These are phyloP conservation scores for Nicotiana sylvestris DNA, from an alignment of 257 asterid species.

Conservation along the genomic window DNA sequence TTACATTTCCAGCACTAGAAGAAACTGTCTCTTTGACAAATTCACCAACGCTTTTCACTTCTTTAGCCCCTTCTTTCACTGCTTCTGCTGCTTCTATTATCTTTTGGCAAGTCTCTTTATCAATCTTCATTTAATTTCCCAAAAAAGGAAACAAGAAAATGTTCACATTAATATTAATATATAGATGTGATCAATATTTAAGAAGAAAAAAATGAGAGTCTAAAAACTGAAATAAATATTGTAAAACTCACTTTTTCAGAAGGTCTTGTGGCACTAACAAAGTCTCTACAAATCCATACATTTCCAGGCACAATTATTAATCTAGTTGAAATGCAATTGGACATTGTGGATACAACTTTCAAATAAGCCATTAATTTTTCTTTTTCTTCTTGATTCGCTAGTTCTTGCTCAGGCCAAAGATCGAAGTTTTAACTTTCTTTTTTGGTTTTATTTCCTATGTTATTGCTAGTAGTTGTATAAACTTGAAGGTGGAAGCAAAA, in stretches of 20 bases:
- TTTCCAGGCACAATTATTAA: conserved; percentile 15
- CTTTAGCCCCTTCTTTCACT: conserved; percentile 63
- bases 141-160: neutral
- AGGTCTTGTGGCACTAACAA: conserved; percentile 47
- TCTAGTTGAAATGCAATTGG: conserved; percentile 25
- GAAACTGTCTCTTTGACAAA: conserved; percentile 35
- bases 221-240: neutral
- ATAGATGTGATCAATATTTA: neutral
- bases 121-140: conserved; percentile 28
- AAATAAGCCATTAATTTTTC: conserved; percentile 21
- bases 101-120: conserved; percentile 65
- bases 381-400: neutral
- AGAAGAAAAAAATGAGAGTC: neutral
- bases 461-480: conserved; percentile 4
- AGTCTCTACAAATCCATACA: conserved; percentile 39
- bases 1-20: conserved; percentile 49
- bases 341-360: conserved; percentile 22
- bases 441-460: too few species aligned
- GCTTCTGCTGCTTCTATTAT: conserved; percentile 69
- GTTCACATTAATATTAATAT: neutral
- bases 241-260: conserved; percentile 36
- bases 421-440: neutral
- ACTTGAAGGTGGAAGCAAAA: neutral
- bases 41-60: conserved; percentile 46
- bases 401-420: neutral